Conservation (phyloP, 2,329 filamentous ascomycete species). For the Verticillium longisporum region DNA sequence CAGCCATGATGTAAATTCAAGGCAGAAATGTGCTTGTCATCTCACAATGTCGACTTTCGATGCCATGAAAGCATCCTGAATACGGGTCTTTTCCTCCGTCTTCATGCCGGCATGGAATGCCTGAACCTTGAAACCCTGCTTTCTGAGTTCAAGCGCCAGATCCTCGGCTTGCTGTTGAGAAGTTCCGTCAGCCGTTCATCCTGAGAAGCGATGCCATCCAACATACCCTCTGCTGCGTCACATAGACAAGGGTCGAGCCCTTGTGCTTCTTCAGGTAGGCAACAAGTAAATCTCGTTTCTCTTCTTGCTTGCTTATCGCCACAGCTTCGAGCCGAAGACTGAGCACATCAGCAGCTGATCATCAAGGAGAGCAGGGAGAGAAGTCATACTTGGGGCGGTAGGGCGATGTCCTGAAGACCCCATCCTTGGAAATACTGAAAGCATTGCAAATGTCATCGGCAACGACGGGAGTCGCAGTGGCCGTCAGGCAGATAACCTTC, state of each 20-base stretch:
- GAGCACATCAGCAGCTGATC: not conserved
- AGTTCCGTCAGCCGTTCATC: slow-evolving; percentile 4
- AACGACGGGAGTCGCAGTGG: slow-evolving; percentile 52
- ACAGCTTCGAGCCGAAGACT: slow-evolving; percentile 46
- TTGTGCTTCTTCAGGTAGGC: slow-evolving; percentile 41
- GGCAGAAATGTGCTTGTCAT: not conserved
- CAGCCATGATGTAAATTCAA: not conserved
- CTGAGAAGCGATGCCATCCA: fast-evolving
- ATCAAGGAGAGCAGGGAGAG: not conserved
- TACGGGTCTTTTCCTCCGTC: slow-evolving; percentile 30
- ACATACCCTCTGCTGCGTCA: slow-evolving; percentile 43
- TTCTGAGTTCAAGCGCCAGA: slow-evolving; percentile 29
- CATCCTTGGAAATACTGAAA: slow-evolving; percentile 40
- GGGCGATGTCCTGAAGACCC: slow-evolving; percentile 51
- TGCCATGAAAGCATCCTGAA: slow-evolving; percentile 47
- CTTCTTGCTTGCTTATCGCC: slow-evolving; percentile 30
- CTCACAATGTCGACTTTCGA: slow-evolving; percentile 27
- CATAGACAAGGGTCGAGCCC: slow-evolving; percentile 54
- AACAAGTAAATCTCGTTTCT: slow-evolving; percentile 37
- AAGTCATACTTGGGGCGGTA: slow-evolving; percentile 44
- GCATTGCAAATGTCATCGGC: slow-evolving; percentile 45
- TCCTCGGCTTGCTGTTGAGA: slow-evolving; percentile 32
- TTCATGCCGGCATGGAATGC: slow-evolving; percentile 46
- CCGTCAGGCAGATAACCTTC: slow-evolving; percentile 52
- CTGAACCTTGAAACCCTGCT: slow-evolving; percentile 30